phyloP scores from a whole-genome alignment of 1,284 basidiomycete genomes.

The Hemileia vastatrix region DNA sequence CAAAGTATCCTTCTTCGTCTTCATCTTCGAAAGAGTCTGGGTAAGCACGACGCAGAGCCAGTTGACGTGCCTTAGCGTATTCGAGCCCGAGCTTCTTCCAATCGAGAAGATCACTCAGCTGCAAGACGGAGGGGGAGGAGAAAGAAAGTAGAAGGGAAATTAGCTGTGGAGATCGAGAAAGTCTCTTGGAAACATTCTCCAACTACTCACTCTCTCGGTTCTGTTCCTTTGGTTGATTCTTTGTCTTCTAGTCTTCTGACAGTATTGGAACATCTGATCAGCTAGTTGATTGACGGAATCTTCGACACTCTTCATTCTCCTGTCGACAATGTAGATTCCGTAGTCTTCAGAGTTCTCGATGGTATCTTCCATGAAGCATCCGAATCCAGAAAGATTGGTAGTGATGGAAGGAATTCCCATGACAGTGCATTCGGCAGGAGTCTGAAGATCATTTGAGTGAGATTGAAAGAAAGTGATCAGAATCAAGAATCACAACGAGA shows the following conservation, averaged over 20 bases:
- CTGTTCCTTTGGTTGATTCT: constrained; percentile 97
- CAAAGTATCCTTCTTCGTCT: constrained; percentile 57
- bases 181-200: too few species aligned
- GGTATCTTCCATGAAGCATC: constrained; percentile 97
- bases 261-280: constrained; percentile 66
- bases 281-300: constrained; percentile 66
- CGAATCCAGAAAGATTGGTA: constrained; percentile 92
- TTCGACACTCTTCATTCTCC: constrained; percentile 77
- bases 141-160: too few species aligned
- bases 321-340: constrained; percentile 75
- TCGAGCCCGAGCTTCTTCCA: constrained; percentile 97
- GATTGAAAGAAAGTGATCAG: constrained; percentile 1
- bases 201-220: too few species aligned
- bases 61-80: constrained; percentile 85
- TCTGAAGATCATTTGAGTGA: constrained; percentile 40
- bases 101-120: constrained; percentile 78
- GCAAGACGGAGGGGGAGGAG: too few species aligned
- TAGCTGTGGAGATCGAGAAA: too few species aligned
- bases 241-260: constrained; percentile 77
- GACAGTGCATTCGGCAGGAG: constrained; percentile 54
- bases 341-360: constrained; percentile 62
- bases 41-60: constrained; percentile 83
- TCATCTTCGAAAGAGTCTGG: constrained; percentile 71
- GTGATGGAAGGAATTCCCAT: constrained; percentile 97
- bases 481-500: not conserved